phyloP scores from a whole-genome alignment of 2,329 filamentous ascomycete genomes.

The Emericellopsis cladophorae region DNA sequence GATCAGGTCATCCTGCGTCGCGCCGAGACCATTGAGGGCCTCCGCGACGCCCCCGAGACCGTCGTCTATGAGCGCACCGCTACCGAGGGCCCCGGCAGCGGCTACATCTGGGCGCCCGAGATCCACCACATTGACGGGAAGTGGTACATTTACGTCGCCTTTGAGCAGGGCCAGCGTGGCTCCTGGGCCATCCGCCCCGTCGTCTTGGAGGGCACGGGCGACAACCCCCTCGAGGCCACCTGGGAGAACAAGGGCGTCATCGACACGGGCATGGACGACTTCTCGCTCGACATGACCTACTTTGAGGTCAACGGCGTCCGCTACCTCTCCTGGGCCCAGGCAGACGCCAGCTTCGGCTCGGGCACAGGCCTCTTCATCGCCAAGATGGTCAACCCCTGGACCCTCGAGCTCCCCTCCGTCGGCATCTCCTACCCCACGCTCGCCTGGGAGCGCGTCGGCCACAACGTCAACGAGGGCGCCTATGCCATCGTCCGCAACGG shows the following conservation, averaged over 20 bases:
- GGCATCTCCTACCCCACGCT: constrained; percentile 8
- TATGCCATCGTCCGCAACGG: constrained; percentile 8
- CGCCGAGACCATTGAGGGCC: constrained; percentile 2
- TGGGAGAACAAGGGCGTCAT: constrained; percentile 15
- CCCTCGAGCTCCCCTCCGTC: constrained; percentile 5
- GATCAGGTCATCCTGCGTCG: constrained; percentile 3
- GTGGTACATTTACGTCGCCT: constrained; percentile 41
- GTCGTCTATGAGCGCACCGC: neutral
- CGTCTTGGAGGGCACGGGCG: constrained; percentile 15
- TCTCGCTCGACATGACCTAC: constrained; percentile 14
- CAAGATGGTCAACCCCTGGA: constrained; percentile 13
- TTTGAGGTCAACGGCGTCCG: constrained; percentile 13
- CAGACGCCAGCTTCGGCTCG: constrained; percentile 10
- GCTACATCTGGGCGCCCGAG: constrained; percentile 27
- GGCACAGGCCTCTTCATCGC: constrained; percentile 12
- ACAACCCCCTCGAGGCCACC: constrained; percentile 11
- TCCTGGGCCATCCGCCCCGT: constrained; percentile 10
- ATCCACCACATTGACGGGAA: constrained; percentile 33
- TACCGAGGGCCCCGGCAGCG: constrained; percentile 1
- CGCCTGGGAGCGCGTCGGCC: constrained; percentile 8
- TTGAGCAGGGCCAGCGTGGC: constrained; percentile 7
- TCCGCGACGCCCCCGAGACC: neutral
- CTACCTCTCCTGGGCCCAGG: constrained; percentile 16
- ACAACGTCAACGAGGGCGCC: constrained; percentile 9
- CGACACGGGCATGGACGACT: constrained; percentile 15